Percentiles rank a stretch among this genome's conserved stretches.
Conservation (phyloP, 345 rosid species). For the Gossypium mustelinum region DNA sequence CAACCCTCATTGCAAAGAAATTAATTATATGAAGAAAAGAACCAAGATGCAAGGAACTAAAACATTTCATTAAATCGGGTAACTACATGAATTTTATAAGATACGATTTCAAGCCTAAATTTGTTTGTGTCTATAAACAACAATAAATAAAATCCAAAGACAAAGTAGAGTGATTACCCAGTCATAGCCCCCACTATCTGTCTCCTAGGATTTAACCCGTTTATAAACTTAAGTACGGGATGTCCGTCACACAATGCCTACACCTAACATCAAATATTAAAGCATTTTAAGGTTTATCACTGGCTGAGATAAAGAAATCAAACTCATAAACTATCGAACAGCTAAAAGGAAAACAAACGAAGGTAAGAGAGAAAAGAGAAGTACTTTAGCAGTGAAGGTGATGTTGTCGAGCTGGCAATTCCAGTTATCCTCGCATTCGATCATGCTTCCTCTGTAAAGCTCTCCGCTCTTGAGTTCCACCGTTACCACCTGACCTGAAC, state of each 20-base stretch:
- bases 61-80: neutral
- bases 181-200: neutral
- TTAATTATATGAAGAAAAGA: neutral
- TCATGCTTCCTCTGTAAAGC: slow-evolving; percentile 82
- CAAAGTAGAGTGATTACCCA: neutral
- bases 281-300: neutral
- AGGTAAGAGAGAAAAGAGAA: neutral
- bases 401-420: slow-evolving; percentile 81
- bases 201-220: neutral
- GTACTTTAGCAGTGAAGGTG: slow-evolving; percentile 72
- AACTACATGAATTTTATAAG: neutral
- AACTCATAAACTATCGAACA: neutral
- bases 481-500: slow-evolving; percentile 73
- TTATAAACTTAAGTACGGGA: neutral
- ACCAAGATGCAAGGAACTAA: neutral
- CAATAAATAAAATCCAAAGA: neutral
- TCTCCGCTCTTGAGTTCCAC: slow-evolving; percentile 87
- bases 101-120: neutral
- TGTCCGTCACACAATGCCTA: neutral
- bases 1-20: neutral
- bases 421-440: slow-evolving; percentile 94
- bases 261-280: neutral
- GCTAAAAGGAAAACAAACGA: neutral
- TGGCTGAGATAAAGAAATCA: neutral
- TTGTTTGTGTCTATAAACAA: neutral